Evolutionary conservation across 768 basidiomycete species (phyloP).

Genomic region (Ramaria sp.): DNA sequence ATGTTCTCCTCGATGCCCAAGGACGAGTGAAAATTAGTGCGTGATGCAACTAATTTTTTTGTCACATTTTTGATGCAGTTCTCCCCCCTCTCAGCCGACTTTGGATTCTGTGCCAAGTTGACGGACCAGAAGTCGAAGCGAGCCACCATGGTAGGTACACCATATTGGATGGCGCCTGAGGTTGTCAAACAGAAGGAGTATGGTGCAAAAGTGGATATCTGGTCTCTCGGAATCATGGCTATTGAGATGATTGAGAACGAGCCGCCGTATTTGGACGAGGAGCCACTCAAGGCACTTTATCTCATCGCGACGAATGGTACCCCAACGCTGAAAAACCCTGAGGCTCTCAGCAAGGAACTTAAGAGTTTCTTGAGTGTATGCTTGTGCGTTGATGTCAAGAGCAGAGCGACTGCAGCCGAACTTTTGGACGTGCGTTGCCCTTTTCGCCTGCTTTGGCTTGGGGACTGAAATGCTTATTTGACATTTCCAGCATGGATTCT

Average conservation of each 20-base stretch:
- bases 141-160: slow-evolving; percentile 97
- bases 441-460: slow-evolving; percentile 9
- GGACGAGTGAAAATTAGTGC: slow-evolving; percentile 96
- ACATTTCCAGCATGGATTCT: slow-evolving; percentile 76
- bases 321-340: slow-evolving; percentile 94
- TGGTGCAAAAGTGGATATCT: slow-evolving; percentile 93
- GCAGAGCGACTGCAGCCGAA: slow-evolving; percentile 80
- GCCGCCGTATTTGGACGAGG: slow-evolving; percentile 91
- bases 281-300: slow-evolving; percentile 89
- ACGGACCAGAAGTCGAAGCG: slow-evolving; percentile 96
- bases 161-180: slow-evolving; percentile 99
- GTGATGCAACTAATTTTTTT: slow-evolving; percentile 22
- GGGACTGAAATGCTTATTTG: slow-evolving; percentile 9
- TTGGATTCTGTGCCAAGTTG: slow-evolving; percentile 93
- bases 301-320: slow-evolving; percentile 97
- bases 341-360: slow-evolving; percentile 80
- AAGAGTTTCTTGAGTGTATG: slow-evolving; percentile 98
- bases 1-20: slow-evolving; percentile 84
- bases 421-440: slow-evolving; percentile 55
- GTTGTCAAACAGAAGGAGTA: slow-evolving; percentile 97
- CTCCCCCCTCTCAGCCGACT: slow-evolving; percentile 54
- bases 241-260: slow-evolving; percentile 99
- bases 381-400: slow-evolving; percentile 91
- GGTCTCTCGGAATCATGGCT: slow-evolving; percentile 96
- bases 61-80: background rate